Percentiles rank a stretch among this genome's conserved stretches.
phyloP scores from a whole-genome alignment of 2,329 filamentous ascomycete species.

The Juglanconis sp. region DNA sequence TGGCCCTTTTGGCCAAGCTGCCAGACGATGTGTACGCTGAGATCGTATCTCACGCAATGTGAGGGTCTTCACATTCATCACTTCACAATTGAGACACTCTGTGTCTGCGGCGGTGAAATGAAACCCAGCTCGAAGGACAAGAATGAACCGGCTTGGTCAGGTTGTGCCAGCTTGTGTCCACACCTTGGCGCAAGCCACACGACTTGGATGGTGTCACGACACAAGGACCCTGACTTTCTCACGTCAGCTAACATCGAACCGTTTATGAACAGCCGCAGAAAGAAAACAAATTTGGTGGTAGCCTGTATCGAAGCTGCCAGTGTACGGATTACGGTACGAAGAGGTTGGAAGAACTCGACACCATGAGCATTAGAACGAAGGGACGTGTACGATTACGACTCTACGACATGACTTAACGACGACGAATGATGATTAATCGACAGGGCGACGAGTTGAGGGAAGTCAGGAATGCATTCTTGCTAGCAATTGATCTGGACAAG shows the following conservation, averaged over 20 bases:
- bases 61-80: constrained; percentile 22
- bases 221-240: neutral
- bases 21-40: constrained; percentile 87
- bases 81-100: neutral
- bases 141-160: no score
- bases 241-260: neutral
- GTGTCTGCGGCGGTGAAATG: neutral
- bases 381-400: constrained; percentile 12
- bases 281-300: no score
- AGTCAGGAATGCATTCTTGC: no score
- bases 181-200: neutral
- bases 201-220: neutral
- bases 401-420: constrained; percentile 9
- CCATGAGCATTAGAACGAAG: neutral
- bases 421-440: constrained; percentile 2
- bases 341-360: neutral
- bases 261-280: no score
- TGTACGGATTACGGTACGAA: no score
- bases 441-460: no score
- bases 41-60: constrained; percentile 83
- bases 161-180: neutral
- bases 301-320: no score
- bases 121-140: no score
- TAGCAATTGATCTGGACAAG: neutral
- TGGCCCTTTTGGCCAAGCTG: constrained; percentile 84